These are phyloP conservation scores for Podila minutissima DNA, from an alignment of 192 early-diverging fungal genomes.

Conservation along the genomic window DNA sequence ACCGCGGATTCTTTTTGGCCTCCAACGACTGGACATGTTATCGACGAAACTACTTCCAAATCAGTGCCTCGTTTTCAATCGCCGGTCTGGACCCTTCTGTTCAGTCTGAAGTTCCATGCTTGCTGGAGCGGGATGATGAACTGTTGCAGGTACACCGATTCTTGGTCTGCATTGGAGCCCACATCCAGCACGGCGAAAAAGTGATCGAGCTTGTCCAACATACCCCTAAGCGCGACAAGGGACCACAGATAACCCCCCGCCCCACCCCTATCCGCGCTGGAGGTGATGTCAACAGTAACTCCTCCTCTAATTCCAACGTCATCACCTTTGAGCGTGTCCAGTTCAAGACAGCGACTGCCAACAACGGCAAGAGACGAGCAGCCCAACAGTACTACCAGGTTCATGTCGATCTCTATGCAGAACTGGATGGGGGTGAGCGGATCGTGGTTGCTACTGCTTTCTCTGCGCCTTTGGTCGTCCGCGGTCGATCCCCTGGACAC, in stretches of 20 bases:
- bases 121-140: constrained; percentile 68
- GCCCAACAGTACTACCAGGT: constrained; percentile 97
- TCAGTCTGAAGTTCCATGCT: constrained; percentile 67
- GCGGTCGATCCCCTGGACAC: constrained; percentile 94
- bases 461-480: constrained; percentile 89
- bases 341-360: constrained; percentile 97
- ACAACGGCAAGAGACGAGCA: constrained; percentile 92
- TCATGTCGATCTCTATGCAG: constrained; percentile 81
- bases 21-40: constrained; percentile 95
- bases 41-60: constrained; percentile 94
- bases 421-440: constrained; percentile 66
- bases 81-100: constrained; percentile 52
- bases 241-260: constrained; percentile 82
- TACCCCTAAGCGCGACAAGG: constrained; percentile 94
- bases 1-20: constrained; percentile 93
- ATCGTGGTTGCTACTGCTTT: constrained; percentile 71
- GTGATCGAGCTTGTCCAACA: constrained; percentile 87
- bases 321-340: constrained; percentile 94
- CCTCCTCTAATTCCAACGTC: constrained; percentile 54
- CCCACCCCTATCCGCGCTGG: constrained; percentile 67
- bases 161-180: constrained; percentile 79
- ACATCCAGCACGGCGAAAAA: constrained; percentile 75
- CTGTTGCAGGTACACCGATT: constrained; percentile 73
- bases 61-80: constrained; percentile 73
- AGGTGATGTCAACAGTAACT: constrained; percentile 60